A percentile compares a stretch with the other conserved stretches of the same genome.
phyloP scores from a whole-genome alignment of 208 protist species.

The Perkinsela sp. region DNA sequence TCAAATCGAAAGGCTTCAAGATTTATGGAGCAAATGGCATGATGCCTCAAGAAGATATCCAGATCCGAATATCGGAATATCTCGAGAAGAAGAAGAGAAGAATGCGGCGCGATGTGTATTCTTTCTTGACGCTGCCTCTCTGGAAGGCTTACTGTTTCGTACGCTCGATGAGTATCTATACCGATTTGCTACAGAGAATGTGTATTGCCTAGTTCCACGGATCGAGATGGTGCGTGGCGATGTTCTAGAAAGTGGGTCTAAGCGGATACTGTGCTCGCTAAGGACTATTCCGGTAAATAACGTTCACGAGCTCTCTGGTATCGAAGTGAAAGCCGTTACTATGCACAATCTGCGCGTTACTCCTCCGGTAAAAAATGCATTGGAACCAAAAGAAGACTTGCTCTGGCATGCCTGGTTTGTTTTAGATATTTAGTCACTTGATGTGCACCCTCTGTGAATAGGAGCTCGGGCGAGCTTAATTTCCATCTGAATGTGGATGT shows the following conservation, averaged over 20 bases:
- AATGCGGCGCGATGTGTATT: background rate
- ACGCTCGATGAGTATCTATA: background rate
- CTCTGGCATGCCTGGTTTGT: too few species aligned
- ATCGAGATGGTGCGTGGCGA: background rate
- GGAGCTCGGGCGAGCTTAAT: too few species aligned
- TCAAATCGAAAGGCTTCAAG: background rate
- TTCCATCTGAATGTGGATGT: too few species aligned
- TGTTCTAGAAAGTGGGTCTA: background rate
- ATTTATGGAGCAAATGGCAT: background rate
- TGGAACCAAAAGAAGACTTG: too few species aligned
- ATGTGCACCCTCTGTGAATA: too few species aligned
- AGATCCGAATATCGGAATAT: background rate
- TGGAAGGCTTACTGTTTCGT: background rate
- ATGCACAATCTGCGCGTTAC: background rate
- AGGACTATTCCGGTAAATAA: background rate
- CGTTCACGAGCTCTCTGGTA: background rate
- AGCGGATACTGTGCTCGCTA: background rate
- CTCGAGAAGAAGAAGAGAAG: background rate
- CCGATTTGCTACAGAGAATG: background rate
- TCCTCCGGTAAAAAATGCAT: too few species aligned
- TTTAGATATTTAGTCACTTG: too few species aligned
- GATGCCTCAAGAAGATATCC: background rate
- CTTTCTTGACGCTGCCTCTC: background rate
- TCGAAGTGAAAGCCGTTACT: background rate
- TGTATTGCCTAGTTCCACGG: background rate